Evolutionary conservation across 108 stramenopile genomes (phyloP).

Genomic region (Cyclotella baltica): DNA sequence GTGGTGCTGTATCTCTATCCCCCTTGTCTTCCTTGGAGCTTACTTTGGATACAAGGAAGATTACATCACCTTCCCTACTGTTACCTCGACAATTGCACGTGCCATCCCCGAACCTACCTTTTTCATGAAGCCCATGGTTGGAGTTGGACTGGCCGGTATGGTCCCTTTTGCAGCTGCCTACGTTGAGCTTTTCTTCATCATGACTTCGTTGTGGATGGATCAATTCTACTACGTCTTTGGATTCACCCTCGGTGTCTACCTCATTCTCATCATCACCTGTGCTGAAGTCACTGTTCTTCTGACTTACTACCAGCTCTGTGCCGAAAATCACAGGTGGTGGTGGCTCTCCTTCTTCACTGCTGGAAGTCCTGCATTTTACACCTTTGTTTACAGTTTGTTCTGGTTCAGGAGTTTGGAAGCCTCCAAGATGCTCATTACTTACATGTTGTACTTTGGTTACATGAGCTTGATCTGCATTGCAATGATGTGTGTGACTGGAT

Average conservation of each 20-base stretch:
- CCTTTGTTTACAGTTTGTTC: slow-evolving; percentile 91
- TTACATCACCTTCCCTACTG: slow-evolving; percentile 82
- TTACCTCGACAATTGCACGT: slow-evolving; percentile 90
- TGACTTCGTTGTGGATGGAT: slow-evolving; percentile 98
- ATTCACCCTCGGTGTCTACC: slow-evolving; percentile 94
- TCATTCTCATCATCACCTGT: slow-evolving; percentile 95
- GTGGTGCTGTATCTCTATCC: slow-evolving; percentile 98
- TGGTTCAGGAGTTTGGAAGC: slow-evolving; percentile 95
- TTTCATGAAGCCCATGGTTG: slow-evolving; percentile 81
- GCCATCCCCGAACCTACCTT: slow-evolving; percentile 91
- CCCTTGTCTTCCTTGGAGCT: slow-evolving; percentile 97
- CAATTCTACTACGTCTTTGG: slow-evolving; percentile 99
- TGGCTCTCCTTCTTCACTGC: slow-evolving; percentile 97
- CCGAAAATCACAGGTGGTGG: slow-evolving; percentile 99
- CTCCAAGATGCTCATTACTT: slow-evolving; percentile 93
- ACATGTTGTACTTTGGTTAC: slow-evolving; percentile 98
- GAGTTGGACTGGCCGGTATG: slow-evolving; percentile 86
- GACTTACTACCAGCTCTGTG: slow-evolving; percentile 98
- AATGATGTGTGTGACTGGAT: slow-evolving; percentile 92
- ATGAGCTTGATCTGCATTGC: slow-evolving; percentile 93
- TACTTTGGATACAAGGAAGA: slow-evolving; percentile 99
- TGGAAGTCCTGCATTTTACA: slow-evolving; percentile 93
- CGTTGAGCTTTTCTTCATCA: slow-evolving; percentile 99
- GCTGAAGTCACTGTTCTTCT: slow-evolving; percentile 97
- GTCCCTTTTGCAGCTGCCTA: slow-evolving; percentile 98